phyloP scores from a whole-genome alignment of 768 basidiomycete genomes.

The Hortiboletus flavorubellus region DNA sequence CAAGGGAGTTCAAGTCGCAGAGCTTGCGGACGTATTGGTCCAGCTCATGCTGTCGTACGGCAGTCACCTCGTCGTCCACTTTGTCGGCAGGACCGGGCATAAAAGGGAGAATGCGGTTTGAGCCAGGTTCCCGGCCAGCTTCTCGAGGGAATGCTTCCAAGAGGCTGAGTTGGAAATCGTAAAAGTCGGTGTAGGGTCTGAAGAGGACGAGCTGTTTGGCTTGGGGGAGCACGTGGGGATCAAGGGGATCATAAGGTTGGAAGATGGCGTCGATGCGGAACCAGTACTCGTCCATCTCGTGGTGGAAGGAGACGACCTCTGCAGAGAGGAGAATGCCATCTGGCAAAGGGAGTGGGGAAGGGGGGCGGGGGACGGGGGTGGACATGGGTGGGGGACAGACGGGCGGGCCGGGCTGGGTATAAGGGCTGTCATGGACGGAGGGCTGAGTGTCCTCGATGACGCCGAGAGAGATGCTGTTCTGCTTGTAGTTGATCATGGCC shows the following conservation, averaged over 20 bases:
- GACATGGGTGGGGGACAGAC: constrained; percentile 8
- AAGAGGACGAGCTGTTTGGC: constrained; percentile 85
- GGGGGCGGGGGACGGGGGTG: constrained; percentile 29
- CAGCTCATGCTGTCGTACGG: constrained; percentile 74
- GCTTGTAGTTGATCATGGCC: constrained; percentile 92
- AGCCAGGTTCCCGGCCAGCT: constrained; percentile 71
- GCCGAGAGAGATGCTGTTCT: constrained; percentile 91
- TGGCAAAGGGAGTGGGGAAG: constrained; percentile 53
- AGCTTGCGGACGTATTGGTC: constrained; percentile 85
- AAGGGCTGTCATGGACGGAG: constrained; percentile 45
- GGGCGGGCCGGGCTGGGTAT: constrained; percentile 21
- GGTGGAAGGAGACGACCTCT: constrained; percentile 94
- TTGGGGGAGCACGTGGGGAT: constrained; percentile 53
- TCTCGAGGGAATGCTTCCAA: constrained; percentile 87
- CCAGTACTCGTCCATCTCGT: constrained; percentile 95
- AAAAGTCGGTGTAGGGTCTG: constrained; percentile 96
- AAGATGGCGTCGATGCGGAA: constrained; percentile 90
- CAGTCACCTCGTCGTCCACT: constrained; percentile 82
- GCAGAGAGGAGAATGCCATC: constrained; percentile 85
- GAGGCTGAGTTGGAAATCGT: constrained; percentile 91
- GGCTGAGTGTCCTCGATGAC: constrained; percentile 66
- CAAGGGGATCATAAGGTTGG: constrained; percentile 72
- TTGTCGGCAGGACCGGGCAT: constrained; percentile 93
- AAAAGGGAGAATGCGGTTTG: constrained; percentile 81
- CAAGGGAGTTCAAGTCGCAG: constrained; percentile 62